These are phyloP conservation scores for Cucumis sativus DNA, from an alignment of 306 rosid species.

Conservation along the genomic window DNA sequence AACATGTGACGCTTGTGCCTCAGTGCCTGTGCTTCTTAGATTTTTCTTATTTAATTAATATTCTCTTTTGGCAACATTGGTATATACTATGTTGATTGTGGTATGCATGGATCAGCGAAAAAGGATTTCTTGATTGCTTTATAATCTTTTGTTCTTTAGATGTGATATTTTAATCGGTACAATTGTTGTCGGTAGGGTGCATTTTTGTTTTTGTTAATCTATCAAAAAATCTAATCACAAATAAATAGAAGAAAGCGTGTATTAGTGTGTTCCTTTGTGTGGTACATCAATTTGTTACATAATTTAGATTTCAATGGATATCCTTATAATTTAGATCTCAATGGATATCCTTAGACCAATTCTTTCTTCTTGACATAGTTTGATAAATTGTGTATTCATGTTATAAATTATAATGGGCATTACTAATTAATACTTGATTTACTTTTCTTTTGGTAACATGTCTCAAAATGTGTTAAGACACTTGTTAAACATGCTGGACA, in stretches of 20 bases:
- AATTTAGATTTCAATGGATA: neutral
- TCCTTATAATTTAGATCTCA: neutral
- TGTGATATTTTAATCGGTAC: neutral
- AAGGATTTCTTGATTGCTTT: neutral
- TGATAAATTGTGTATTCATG: neutral
- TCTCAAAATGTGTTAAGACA: neutral
- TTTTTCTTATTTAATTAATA: neutral
- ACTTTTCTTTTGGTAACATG: neutral
- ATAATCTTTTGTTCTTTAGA: neutral
- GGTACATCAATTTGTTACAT: neutral
- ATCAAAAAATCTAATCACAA: neutral
- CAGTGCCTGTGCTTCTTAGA: neutral
- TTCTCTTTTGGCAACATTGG: neutral
- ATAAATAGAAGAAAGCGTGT: neutral
- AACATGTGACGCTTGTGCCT: no score
- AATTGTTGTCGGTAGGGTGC: neutral
- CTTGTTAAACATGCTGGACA: neutral
- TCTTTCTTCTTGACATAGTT: neutral
- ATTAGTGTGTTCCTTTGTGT: neutral
- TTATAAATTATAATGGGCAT: neutral
- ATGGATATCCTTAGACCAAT: neutral
- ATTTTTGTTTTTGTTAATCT: neutral
- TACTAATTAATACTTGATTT: neutral
- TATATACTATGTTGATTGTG: neutral
- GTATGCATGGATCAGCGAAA: no score